Percentiles rank a stretch among this genome's conserved stretches.
Conservation (phyloP, 495 filamentous ascomycete genomes). For the Beverwykella pulmonaria region DNA sequence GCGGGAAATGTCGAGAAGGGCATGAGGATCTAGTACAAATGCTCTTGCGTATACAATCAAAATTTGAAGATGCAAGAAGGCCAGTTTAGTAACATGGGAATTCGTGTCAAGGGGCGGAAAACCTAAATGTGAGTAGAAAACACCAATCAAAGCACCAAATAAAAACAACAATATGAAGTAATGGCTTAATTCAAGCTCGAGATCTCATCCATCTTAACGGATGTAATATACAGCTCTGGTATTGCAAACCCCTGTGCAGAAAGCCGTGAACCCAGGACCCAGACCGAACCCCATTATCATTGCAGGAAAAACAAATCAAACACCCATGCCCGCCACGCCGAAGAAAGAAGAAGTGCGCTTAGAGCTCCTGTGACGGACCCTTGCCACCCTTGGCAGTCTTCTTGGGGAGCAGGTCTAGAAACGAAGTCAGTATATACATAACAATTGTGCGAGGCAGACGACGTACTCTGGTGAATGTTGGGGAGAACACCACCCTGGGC, state of each 20-base stretch:
- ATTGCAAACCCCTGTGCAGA: conserved; percentile 56
- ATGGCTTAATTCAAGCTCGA: conserved; percentile 50
- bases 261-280: conserved; percentile 74
- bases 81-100: too few species aligned
- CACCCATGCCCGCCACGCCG: conserved; percentile 43
- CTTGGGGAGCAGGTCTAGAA: conserved; percentile 90
- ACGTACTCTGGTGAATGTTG: conserved; percentile 97
- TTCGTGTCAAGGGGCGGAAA: too few species aligned
- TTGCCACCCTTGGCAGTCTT: conserved; percentile 94
- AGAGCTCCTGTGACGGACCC: conserved; percentile 88
- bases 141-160: neutral
- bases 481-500: conserved; percentile 99
- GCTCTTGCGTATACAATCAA: too few species aligned
- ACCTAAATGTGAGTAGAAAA: neutral
- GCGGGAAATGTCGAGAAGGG: too few species aligned
- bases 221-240: conserved; percentile 88
- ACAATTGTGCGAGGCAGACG: conserved; percentile 6
- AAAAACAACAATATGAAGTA: conserved; percentile 20
- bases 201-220: conserved; percentile 64
- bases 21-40: too few species aligned
- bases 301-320: conserved; percentile 63
- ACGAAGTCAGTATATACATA: conserved; percentile 49
- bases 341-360: conserved; percentile 54
- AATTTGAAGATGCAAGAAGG: too few species aligned
- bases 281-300: conserved; percentile 90